Percentiles rank a stretch among this genome's conserved stretches.
phyloP scores from a whole-genome alignment of 2,329 filamentous ascomycete species.

The Penicillium frequentans region DNA sequence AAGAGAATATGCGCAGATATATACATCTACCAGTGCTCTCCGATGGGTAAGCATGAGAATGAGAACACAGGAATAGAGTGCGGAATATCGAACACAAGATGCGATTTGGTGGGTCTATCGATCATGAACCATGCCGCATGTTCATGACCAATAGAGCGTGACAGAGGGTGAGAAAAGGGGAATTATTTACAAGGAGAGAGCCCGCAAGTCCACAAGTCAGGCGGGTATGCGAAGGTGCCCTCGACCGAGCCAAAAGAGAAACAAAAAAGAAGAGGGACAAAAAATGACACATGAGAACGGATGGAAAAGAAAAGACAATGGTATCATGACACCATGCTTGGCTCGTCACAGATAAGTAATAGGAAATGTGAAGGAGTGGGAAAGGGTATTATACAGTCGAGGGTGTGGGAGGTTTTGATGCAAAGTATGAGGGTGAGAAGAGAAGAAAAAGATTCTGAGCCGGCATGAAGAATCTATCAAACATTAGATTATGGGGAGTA shows the following conservation, averaged over 20 bases:
- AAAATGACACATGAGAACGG: background rate
- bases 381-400: conserved; percentile 29
- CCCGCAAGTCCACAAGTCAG: background rate
- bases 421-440: conserved; percentile 2
- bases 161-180: conserved; percentile 8
- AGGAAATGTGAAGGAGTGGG: conserved; percentile 3
- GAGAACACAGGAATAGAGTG: background rate
- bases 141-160: conserved; percentile 13
- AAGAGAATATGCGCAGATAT: background rate
- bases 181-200: conserved; percentile 32
- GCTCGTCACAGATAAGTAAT: conserved; percentile 19
- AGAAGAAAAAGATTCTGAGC: conserved; percentile 20
- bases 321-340: conserved; percentile 26
- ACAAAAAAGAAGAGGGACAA: background rate
- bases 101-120: conserved; percentile 21
- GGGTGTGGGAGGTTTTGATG: conserved; percentile 8
- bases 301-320: conserved; percentile 7
- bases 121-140: conserved; percentile 16
- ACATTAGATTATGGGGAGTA: conserved; percentile 31
- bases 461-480: conserved; percentile 34
- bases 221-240: conserved; percentile 16
- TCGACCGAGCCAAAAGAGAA: conserved; percentile 10
- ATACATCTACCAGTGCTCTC: background rate
- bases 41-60: background rate
- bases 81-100: conserved; percentile 12